phyloP scores from a whole-genome alignment of 208 protist species.

The Wallacemonas sp. region DNA sequence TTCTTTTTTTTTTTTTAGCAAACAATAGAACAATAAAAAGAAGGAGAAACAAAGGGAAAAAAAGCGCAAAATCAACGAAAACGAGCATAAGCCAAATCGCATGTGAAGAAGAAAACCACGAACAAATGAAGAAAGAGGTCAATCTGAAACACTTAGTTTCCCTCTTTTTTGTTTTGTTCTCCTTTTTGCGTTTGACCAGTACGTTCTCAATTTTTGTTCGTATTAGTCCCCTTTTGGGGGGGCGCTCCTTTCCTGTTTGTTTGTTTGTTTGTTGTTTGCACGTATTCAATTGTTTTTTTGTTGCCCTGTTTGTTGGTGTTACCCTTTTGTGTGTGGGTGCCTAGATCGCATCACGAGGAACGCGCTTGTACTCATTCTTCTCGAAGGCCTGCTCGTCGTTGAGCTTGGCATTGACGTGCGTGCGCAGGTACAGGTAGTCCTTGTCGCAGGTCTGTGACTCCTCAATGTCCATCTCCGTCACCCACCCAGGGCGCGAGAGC shows the following conservation, averaged over 20 bases:
- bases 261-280: neutral
- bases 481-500: conserved; percentile 38
- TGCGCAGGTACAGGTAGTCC: conserved; percentile 47
- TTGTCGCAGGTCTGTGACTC: conserved; percentile 37
- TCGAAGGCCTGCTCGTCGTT: conserved; percentile 50
- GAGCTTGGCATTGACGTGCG: conserved; percentile 35
- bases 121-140: too few species aligned
- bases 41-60: neutral
- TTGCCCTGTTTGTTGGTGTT: neutral
- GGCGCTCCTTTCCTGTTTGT: neutral
- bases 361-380: conserved; percentile 43
- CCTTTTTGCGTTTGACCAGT: too few species aligned
- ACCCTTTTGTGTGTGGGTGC: neutral
- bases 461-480: conserved; percentile 48
- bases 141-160: too few species aligned
- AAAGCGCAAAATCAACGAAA: neutral
- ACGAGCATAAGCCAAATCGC: conserved; percentile 1
- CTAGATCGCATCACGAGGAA: conserved; percentile 49
- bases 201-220: too few species aligned
- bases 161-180: too few species aligned
- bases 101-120: too few species aligned
- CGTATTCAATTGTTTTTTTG: neutral
- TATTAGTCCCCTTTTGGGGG: too few species aligned
- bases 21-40: neutral
- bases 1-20: neutral